Base-by-base conservation (phyloP, 73 alveolate species). In the Paramecium octaurelia region DNA sequence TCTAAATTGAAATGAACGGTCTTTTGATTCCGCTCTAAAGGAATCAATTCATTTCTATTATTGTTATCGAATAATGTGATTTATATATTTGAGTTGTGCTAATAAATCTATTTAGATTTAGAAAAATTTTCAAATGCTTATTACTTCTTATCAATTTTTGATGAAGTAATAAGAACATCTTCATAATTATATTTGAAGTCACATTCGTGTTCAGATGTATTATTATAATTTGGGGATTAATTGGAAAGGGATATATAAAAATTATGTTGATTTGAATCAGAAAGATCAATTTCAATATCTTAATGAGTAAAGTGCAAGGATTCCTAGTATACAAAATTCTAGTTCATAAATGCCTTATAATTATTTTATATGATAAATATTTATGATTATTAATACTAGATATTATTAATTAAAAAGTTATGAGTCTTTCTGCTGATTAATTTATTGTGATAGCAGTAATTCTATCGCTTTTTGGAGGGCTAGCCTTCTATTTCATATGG, bases 381-480 rank as follows among this genome's bases (percentile, higher is more conserved):
- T 50, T 50, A 50, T 54, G 69, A 18, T 54, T 54, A 54, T 54
- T 7, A 54, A 4, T 54, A 54, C 23, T 20, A 54, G 18, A 54
- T 54, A 54, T 54, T n/a, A 54, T 54, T 54, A 54, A 54, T 54
- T 54, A 54, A 54, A 54, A 54, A 8, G 31, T 12, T 4, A 64
- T 64, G 84, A 64, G 50, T 64, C 42, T 64, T 64, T 73, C 87
- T 14, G 34, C 70, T 80, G 73, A 42, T 80, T 48, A 40, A 18
- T 80, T 80, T 80, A 80, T 80, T 44, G 42, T 80, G 44, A 40
- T 80, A 35, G 35, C 57, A 11, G 91, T 80, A 6, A n/a, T 80
- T 46, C 38, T 80, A 6, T 24, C 50, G 4, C 48, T 80, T 10
- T 80, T 80, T 48, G 91, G 91, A 80, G 91, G 91, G 11, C n/a